Evolutionary conservation across 768 basidiomycete genomes (phyloP).

Genomic region (Suillus americanus): DNA sequence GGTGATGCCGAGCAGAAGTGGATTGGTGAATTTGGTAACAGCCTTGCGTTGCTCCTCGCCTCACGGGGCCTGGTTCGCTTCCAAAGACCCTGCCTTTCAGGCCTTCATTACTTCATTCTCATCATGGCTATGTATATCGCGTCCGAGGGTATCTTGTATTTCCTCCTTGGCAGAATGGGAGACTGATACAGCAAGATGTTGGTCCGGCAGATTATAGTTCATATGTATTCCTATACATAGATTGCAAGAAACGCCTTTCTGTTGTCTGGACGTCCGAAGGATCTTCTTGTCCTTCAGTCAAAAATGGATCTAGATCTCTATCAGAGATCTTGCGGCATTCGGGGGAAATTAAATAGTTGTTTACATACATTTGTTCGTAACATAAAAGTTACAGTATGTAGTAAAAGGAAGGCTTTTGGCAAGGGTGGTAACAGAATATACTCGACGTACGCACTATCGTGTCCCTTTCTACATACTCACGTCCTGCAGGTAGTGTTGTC

Average conservation of each 20-base stretch:
- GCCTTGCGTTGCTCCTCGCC: background rate
- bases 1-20: background rate
- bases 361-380: background rate
- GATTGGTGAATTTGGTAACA: background rate
- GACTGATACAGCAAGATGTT: background rate
- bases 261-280: background rate
- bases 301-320: background rate
- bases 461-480: too few relatives aligned
- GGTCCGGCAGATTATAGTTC: background rate
- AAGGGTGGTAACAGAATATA: too few relatives aligned
- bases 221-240: background rate
- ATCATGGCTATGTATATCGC: background rate
- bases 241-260: background rate
- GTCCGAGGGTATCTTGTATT: background rate
- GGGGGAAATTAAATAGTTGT: background rate
- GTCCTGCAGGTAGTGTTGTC: too few relatives aligned
- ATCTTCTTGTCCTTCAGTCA: too few relatives aligned
- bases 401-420: background rate
- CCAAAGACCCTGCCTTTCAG: background rate
- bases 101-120: background rate
- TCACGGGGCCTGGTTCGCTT: background rate
- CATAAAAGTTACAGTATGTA: background rate
- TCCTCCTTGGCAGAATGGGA: background rate
- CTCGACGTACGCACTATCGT: background rate
- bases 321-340: background rate